These are phyloP conservation scores for Cercospora sojina DNA, from an alignment of 2,329 filamentous ascomycete species.

Conservation along the genomic window DNA sequence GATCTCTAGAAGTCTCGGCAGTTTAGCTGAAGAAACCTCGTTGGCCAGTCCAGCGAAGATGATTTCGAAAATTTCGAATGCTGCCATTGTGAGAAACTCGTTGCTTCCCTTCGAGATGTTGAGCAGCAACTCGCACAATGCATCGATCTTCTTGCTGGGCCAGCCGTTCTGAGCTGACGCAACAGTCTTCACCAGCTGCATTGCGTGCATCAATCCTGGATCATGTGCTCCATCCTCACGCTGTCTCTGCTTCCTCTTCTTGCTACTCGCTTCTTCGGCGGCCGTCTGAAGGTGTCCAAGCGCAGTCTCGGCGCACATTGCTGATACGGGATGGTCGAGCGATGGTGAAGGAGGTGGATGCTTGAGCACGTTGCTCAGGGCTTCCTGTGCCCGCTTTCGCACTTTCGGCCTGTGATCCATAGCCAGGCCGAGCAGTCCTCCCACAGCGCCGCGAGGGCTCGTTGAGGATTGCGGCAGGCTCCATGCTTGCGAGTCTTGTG, in stretches of 20 bases:
- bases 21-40: slow-evolving; percentile 82
- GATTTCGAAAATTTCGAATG: slow-evolving; percentile 96
- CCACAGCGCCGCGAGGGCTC: slow-evolving; percentile 81
- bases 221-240: slow-evolving; percentile 56
- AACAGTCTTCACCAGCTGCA: slow-evolving; percentile 89
- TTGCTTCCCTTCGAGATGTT: slow-evolving; percentile 86
- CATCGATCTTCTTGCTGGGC: slow-evolving; percentile 94
- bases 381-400: slow-evolving; percentile 87
- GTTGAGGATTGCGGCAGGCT: slow-evolving; percentile 78
- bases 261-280: slow-evolving; percentile 69
- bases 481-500: slow-evolving; percentile 87
- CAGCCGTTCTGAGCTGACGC: slow-evolving; percentile 85
- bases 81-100: slow-evolving; percentile 93
- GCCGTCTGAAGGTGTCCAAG: slow-evolving; percentile 77
- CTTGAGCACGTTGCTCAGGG: slow-evolving; percentile 76
- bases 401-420: slow-evolving; percentile 91
- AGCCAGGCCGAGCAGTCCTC: slow-evolving; percentile 78
- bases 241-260: slow-evolving; percentile 58
- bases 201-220: slow-evolving; percentile 81
- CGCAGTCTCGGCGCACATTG: slow-evolving; percentile 92
- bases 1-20: slow-evolving; percentile 84
- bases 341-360: slow-evolving; percentile 87
- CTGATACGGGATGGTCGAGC: slow-evolving; percentile 88
- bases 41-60: slow-evolving; percentile 91
- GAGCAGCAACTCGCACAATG: slow-evolving; percentile 83